Evolutionary conservation across 139 green algal species (phyloP).

Genomic region (Micractinium conductrix): DNA sequence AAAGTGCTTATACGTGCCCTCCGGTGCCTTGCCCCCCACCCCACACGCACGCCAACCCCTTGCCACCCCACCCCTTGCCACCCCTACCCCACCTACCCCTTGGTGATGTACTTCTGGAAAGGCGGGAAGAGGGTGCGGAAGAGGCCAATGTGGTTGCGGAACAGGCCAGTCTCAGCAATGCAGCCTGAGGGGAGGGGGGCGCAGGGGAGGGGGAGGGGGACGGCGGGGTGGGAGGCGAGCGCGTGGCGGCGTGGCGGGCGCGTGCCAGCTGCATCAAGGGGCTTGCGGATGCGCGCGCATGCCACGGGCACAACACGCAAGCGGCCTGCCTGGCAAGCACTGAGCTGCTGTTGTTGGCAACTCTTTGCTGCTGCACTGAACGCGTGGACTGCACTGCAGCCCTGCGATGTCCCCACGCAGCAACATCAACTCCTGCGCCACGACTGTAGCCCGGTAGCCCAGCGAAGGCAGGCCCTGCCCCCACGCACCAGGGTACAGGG

Average conservation of each 20-base stretch:
- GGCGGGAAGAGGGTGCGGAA: slow-evolving; percentile 92
- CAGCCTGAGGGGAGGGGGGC: slow-evolving; percentile 62
- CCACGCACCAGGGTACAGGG: slow-evolving; percentile 86
- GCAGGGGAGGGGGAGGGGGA: neutral
- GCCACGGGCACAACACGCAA: neutral
- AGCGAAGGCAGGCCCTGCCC: neutral
- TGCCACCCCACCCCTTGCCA: too few species aligned
- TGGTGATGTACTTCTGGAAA: slow-evolving; percentile 97
- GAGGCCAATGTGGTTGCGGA: slow-evolving; percentile 81
- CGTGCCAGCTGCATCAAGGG: neutral
- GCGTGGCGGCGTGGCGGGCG: too few species aligned
- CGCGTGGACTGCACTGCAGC: neutral
- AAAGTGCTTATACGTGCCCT: too few species aligned
- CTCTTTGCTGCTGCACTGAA: too few species aligned
- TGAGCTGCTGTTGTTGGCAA: too few species aligned
- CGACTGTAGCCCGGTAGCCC: neutral
- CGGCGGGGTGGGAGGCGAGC: neutral
- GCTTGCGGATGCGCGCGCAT: neutral
- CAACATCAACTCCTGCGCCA: too few species aligned
- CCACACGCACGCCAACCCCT: too few species aligned
- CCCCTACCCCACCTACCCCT: too few species aligned
- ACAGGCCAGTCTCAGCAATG: slow-evolving; percentile 95
- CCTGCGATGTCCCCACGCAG: too few species aligned
- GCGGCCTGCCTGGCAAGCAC: too few species aligned
- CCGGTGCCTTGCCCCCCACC: too few species aligned